Base-by-base conservation (phyloP, 2,329 filamentous ascomycete genomes). In the Diatrype stigma region DNA sequence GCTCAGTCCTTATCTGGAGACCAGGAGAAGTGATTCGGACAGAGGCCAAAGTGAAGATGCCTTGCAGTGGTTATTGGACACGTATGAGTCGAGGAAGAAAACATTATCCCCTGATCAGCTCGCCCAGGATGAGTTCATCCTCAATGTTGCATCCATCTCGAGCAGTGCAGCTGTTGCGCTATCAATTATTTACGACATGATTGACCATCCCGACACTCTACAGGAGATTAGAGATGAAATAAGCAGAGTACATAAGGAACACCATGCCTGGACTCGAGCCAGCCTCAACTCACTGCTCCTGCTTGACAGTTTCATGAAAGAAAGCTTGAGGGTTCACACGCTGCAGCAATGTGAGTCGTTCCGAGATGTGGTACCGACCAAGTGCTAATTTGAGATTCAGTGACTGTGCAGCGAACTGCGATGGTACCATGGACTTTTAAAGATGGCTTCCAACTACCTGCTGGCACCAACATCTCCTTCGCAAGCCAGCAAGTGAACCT, bases 271-370 rank as follows among this genome's bases (percentile, higher is more conserved):
- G 56, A 58, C 54, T 5, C 42, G 47, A 5, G 47, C 50, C 12
- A 38, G 28, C 6, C 40, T 58, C 11, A 50, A 30, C 2, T 17
- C 22, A 12, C 47, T 58, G 28, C 50, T 40, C 23, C 42, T 47
- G 17, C 40, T 60, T n/a, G 54, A 60, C 40, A 56, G 56, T 19
- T 58, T 60, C 51, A 58, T 58, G 56, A 58, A 55, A 30, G 57
- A 60, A 46, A 60, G 49, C 37, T 42, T 44, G 46, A 49, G 56
- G 22, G 8, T 54, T 32, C 26, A 53, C 45, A 28, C 50, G 12
- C n/a, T 58, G 19, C 46, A 52, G 32, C 51, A 55, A 37, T 10
- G 48, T 54, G 26, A 21, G 51, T 53, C 3, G 19, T 4, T 16
- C 21, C 19, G 14, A 44, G 8, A 6, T 14, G 19, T 19, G 11